Percentiles rank a stretch among this genome's conserved stretches.
Conservation (phyloP, 768 basidiomycete genomes). For the Tylopilus subfusipes region DNA sequence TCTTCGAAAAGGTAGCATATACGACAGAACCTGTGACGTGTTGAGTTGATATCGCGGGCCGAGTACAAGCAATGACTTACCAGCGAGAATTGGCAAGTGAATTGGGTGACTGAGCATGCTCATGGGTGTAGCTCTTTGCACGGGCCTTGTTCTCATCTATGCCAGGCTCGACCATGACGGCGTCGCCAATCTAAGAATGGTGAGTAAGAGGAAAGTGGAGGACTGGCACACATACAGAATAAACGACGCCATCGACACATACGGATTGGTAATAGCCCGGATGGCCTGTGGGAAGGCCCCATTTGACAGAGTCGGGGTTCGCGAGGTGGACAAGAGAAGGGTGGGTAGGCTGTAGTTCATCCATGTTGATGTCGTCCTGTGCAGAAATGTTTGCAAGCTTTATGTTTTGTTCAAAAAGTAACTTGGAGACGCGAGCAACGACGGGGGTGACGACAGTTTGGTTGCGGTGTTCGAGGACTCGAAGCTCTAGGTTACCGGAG, state of each 20-base stretch:
- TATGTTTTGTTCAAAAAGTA: slow-evolving; percentile 47
- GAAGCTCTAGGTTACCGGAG: slow-evolving; percentile 23
- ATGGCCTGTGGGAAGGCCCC: slow-evolving; percentile 28
- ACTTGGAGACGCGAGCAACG: slow-evolving; percentile 43
- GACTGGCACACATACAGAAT: slow-evolving; percentile 40
- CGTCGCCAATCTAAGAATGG: slow-evolving; percentile 52
- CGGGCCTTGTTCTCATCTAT: slow-evolving; percentile 42
- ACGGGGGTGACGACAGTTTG: slow-evolving; percentile 43
- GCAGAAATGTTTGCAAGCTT: slow-evolving; percentile 33
- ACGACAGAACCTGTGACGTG: slow-evolving; percentile 58
- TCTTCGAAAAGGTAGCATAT: slow-evolving; percentile 62
- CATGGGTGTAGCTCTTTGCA: slow-evolving; percentile 37
- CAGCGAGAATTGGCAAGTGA: slow-evolving; percentile 56
- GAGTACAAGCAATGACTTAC: slow-evolving; percentile 37
- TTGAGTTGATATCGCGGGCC: not conserved
- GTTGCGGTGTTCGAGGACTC: slow-evolving; percentile 36
- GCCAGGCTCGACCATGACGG: slow-evolving; percentile 61
- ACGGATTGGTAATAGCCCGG: slow-evolving; percentile 42
- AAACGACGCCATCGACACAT: slow-evolving; percentile 53
- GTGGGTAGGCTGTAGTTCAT: slow-evolving; percentile 9
- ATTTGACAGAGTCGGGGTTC: slow-evolving; percentile 34
- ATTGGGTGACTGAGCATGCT: slow-evolving; percentile 48
- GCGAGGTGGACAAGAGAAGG: slow-evolving; percentile 24
- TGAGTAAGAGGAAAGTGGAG: slow-evolving; percentile 8
- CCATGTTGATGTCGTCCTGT: slow-evolving; percentile 28